Conservation (phyloP, 2,329 filamentous ascomycete species). For the Orbilia javanica region DNA sequence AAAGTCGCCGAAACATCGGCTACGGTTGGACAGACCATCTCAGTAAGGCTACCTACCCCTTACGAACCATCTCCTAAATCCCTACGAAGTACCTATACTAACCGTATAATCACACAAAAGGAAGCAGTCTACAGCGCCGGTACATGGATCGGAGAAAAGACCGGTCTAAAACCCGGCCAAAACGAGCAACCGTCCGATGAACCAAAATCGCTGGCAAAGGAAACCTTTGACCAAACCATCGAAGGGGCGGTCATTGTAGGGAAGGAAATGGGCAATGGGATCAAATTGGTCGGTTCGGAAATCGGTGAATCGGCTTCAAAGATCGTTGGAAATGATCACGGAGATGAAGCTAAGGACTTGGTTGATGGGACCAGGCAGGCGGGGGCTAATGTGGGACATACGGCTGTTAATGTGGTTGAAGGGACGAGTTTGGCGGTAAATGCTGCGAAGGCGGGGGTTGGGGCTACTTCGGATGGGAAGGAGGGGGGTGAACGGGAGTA, state of each 20-base stretch:
- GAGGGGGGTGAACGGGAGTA: neutral
- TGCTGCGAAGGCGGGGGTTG: slow-evolving; percentile 55
- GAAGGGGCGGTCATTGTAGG: slow-evolving; percentile 49
- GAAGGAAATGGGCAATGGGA: slow-evolving; percentile 38
- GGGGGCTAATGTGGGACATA: slow-evolving; percentile 51
- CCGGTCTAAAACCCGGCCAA: slow-evolving; percentile 28
- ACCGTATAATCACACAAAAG: slow-evolving; percentile 1
- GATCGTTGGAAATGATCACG: slow-evolving; percentile 57
- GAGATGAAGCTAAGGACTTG: slow-evolving; percentile 57
- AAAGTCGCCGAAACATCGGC: slow-evolving; percentile 57
- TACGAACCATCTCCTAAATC: neutral
- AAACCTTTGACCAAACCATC: slow-evolving; percentile 55
- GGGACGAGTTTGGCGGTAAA: slow-evolving; percentile 59
- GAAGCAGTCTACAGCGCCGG: slow-evolving; percentile 57
- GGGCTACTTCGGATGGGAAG: slow-evolving; percentile 39
- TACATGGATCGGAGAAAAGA: slow-evolving; percentile 60
- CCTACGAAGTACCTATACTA: neutral
- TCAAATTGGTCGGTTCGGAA: slow-evolving; percentile 38
- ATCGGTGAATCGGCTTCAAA: slow-evolving; percentile 54
- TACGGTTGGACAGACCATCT: slow-evolving; percentile 51
- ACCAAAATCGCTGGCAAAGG: slow-evolving; percentile 53
- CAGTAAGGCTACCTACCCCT: slow-evolving; percentile 16
- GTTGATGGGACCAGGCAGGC: slow-evolving; percentile 51
- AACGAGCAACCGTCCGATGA: slow-evolving; percentile 23
- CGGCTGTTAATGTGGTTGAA: slow-evolving; percentile 35